Conservation (phyloP, 805 yeast species). For the Cyberlindnera americana region DNA sequence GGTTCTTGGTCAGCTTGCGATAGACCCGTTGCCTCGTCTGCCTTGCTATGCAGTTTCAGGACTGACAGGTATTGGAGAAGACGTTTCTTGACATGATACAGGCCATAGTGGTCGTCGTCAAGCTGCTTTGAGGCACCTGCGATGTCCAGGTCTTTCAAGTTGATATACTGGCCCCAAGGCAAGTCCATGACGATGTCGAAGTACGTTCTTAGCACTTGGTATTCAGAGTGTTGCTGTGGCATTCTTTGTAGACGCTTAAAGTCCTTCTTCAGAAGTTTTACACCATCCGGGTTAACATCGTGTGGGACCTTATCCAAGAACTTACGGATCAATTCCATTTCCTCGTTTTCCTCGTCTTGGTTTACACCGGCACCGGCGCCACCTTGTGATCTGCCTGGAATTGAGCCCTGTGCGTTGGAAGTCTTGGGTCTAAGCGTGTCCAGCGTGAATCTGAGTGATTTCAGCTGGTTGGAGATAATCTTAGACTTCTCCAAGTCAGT, state of each 20-base stretch:
- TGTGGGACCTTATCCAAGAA: constrained; percentile 28
- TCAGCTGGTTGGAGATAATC: constrained; percentile 52
- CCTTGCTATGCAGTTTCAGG: constrained; percentile 45
- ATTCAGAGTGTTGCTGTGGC: constrained; percentile 54
- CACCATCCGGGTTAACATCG: constrained; percentile 39
- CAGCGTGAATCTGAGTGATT: constrained; percentile 45
- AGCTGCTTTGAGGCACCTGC: constrained; percentile 50
- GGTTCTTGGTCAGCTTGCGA: constrained; percentile 2
- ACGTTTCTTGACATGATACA: constrained; percentile 68
- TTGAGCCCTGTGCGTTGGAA: constrained; percentile 2
- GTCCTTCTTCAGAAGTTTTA: constrained; percentile 42
- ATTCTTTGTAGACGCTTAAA: constrained; percentile 52
- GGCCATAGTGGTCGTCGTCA: constrained; percentile 77
- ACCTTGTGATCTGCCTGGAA: constrained; percentile 2
- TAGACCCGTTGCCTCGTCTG: constrained; percentile 6
- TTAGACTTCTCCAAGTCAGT: constrained; percentile 49
- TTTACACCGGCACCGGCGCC: not conserved
- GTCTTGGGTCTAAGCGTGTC: constrained; percentile 39
- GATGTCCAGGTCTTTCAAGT: constrained; percentile 40
- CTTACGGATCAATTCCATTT: constrained; percentile 31
- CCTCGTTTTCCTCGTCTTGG: constrained; percentile 34
- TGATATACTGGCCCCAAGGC: constrained; percentile 46
- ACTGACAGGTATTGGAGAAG: constrained; percentile 79
- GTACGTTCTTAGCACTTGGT: constrained; percentile 60
- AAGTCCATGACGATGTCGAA: constrained; percentile 62